phyloP scores from a whole-genome alignment of 2,329 filamentous ascomycete species.

The Ophiostoma fasciatum region DNA sequence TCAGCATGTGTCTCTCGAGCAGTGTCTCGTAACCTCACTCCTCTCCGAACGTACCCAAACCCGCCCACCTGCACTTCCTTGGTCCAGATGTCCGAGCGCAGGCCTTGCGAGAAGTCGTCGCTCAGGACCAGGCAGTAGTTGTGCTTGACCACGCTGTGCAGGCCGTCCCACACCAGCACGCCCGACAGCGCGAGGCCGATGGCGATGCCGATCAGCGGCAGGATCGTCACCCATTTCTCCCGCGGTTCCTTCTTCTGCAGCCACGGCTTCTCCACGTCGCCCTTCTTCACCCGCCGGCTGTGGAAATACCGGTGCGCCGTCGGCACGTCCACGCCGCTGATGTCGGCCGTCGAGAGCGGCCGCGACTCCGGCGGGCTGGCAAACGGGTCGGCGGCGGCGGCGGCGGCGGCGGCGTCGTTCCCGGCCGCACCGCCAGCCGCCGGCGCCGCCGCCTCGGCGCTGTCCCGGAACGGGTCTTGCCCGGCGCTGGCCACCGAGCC shows the following conservation, averaged over 20 bases:
- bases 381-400: conserved; percentile 27
- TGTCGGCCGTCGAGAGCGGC: background rate
- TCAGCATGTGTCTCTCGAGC: too few relatives aligned
- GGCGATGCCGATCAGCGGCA: conserved; percentile 57
- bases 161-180: conserved; percentile 61
- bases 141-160: conserved; percentile 57
- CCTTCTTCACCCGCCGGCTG: conserved; percentile 58
- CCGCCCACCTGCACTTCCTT: conserved; percentile 63
- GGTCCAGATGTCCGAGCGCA: conserved; percentile 50
- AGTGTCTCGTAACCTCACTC: too few relatives aligned
- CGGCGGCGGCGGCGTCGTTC: conserved; percentile 14
- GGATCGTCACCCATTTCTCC: conserved; percentile 77
- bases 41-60: conserved; percentile 60
- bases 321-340: conserved; percentile 24
- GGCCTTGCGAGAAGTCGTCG: conserved; percentile 47
- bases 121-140: conserved; percentile 55
- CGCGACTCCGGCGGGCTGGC: conserved; percentile 26
- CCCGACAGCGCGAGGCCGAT: conserved; percentile 53
- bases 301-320: conserved; percentile 48
- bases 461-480: conserved; percentile 27
- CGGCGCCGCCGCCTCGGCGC: conserved; percentile 19
- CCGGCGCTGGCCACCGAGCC: background rate
- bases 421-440: conserved; percentile 2
- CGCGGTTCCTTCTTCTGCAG: conserved; percentile 55
- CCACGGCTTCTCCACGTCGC: conserved; percentile 65